Percentiles rank a stretch among this genome's conserved stretches.
phyloP scores from a whole-genome alignment of 768 basidiomycete species.

The Wakefieldia striispora region DNA sequence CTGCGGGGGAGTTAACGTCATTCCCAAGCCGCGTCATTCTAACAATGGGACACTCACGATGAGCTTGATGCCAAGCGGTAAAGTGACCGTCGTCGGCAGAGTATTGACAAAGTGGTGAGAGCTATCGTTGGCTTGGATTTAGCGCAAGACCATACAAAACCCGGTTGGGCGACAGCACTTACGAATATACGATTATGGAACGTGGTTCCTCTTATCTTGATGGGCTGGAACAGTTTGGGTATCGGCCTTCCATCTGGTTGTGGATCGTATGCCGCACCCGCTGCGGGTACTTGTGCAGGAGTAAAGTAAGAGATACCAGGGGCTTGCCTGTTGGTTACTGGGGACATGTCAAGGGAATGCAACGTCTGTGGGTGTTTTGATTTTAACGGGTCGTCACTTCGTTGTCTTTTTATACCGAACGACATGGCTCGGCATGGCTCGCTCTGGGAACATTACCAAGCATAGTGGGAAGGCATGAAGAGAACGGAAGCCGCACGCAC shows the following conservation, averaged over 20 bases:
- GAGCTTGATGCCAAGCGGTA: constrained; percentile 58
- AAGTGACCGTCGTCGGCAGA: constrained; percentile 52
- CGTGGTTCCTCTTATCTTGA: constrained; percentile 51
- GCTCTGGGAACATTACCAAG: too few relatives aligned
- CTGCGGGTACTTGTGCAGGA: constrained; percentile 42
- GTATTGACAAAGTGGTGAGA: constrained; percentile 62
- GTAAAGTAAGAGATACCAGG: constrained; percentile 45
- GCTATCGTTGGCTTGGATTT: constrained; percentile 18
- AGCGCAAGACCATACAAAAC: neutral
- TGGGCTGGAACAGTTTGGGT: constrained; percentile 51
- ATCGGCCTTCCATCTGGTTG: constrained; percentile 40
- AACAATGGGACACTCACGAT: constrained; percentile 24
- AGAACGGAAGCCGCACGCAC: too few relatives aligned
- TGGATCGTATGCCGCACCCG: constrained; percentile 44
- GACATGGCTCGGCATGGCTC: too few relatives aligned
- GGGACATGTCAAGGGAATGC: neutral
- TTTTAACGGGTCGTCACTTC: too few relatives aligned
- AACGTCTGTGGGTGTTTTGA: too few relatives aligned
- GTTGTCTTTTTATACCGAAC: too few relatives aligned
- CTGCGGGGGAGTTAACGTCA: constrained; percentile 22
- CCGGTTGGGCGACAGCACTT: constrained; percentile 14
- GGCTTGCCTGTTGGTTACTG: constrained; percentile 37
- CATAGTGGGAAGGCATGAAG: too few relatives aligned
- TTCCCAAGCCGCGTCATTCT: neutral
- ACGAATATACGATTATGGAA: constrained; percentile 59